phyloP scores from a whole-genome alignment of 371 early-diverging fungal species.

The Smittium mucronatum region DNA sequence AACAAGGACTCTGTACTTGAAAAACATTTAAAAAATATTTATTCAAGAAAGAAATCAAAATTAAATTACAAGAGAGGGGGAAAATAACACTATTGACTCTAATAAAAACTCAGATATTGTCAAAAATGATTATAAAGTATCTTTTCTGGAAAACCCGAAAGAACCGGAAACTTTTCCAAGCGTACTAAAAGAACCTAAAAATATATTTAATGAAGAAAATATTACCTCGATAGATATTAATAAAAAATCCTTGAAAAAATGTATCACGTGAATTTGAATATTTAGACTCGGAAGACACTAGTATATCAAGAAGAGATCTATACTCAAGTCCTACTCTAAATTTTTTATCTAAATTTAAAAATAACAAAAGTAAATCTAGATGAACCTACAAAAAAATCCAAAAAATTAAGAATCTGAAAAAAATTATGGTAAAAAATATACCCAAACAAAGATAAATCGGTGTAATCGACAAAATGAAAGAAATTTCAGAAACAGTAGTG shows the following conservation, averaged over 20 bases:
- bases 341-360: background rate
- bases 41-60: slow-evolving; percentile 1
- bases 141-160: background rate
- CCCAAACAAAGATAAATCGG: background rate
- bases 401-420: too few species aligned
- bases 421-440: background rate
- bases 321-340: background rate
- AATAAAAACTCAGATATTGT: background rate
- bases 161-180: background rate
- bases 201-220: background rate
- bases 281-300: background rate
- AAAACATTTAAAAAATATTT: background rate
- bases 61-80: background rate
- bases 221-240: background rate
- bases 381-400: background rate
- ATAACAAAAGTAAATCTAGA: background rate
- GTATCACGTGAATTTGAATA: background rate
- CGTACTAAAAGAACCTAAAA: background rate
- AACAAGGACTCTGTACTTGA: background rate
- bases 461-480: background rate
- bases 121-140: background rate
- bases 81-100: background rate
- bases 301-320: background rate
- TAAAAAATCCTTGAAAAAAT: background rate
- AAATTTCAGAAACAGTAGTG: background rate